These are phyloP conservation scores for Amanita fuliginea DNA, from an alignment of 768 basidiomycete genomes.

Conservation along the genomic window DNA sequence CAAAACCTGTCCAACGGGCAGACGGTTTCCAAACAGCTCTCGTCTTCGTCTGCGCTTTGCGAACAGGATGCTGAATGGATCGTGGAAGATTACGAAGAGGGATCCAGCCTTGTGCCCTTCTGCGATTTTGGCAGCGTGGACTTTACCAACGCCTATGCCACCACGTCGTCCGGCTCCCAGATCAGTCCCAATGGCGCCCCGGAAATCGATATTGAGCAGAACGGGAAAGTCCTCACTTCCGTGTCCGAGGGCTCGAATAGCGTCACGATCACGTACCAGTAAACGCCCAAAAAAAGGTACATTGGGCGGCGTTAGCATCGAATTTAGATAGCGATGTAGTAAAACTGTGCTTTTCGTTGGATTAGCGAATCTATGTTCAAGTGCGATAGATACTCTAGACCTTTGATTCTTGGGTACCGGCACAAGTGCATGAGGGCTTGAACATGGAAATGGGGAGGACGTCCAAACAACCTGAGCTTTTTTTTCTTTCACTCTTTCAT, in stretches of 20 bases:
- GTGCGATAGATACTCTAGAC: too few species aligned
- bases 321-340: too few species aligned
- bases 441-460: too few species aligned
- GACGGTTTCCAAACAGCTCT: slow-evolving; percentile 16
- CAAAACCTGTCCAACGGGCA: neutral
- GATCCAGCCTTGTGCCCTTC: neutral
- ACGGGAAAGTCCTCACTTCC: neutral
- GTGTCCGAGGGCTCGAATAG: neutral
- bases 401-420: too few species aligned
- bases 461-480: too few species aligned
- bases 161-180: neutral
- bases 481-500: too few species aligned
- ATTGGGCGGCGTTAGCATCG: neutral
- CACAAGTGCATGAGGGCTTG: too few species aligned
- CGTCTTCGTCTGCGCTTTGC: slow-evolving; percentile 18
- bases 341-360: too few species aligned
- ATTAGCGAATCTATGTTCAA: too few species aligned
- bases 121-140: neutral
- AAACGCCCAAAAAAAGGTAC: neutral
- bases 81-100: slow-evolving; percentile 22
- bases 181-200: neutral
- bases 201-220: neutral
- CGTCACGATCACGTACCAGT: neutral
- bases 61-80: slow-evolving; percentile 27
- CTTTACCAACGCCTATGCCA: neutral